Percentiles rank a stretch among this genome's conserved stretches.
These are phyloP conservation scores for Solanum sparsipilum DNA, from an alignment of 257 asterid species.

Conservation along the genomic window DNA sequence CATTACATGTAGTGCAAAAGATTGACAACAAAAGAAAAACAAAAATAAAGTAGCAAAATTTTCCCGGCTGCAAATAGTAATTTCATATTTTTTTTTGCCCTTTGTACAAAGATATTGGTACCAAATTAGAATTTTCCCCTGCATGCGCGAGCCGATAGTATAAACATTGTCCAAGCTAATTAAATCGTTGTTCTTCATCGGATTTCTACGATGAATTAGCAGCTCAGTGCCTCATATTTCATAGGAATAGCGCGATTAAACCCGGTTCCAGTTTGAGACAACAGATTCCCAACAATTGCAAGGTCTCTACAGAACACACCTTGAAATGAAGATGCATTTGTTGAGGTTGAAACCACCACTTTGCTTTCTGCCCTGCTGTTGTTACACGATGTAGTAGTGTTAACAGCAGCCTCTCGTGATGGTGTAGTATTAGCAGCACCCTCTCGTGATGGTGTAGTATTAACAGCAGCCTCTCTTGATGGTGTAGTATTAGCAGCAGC, in stretches of 20 bases:
- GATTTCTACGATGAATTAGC: constrained; percentile 23
- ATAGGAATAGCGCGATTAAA: constrained; percentile 68
- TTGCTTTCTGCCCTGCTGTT: background rate
- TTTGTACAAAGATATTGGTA: constrained; percentile 31
- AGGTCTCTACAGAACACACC: constrained; percentile 93
- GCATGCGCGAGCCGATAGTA: constrained; percentile 17
- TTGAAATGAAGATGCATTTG: constrained; percentile 47
- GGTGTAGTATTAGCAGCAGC: background rate
- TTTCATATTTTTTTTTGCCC: background rate
- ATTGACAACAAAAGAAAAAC: background rate
- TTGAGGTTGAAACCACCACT: constrained; percentile 3
- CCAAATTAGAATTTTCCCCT: constrained; percentile 30
- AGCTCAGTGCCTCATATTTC: constrained; percentile 78
- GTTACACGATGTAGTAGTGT: background rate
- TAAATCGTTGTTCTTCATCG: background rate
- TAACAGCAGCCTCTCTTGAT: background rate
- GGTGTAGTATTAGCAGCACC: background rate
- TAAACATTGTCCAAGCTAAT: background rate
- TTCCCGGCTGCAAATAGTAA: constrained; percentile 21
- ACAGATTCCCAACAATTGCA: constrained; percentile 57
- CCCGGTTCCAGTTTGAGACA: constrained; percentile 60
- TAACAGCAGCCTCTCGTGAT: background rate
- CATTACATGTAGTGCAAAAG: constrained; percentile 19
- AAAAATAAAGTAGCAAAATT: constrained; percentile 36
- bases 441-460: background rate